Evolutionary conservation across 1,139 yeast species (phyloP), one percentile per base, ranked within the genome.

Genomic region (Geotrichum carabidarum): DNA sequence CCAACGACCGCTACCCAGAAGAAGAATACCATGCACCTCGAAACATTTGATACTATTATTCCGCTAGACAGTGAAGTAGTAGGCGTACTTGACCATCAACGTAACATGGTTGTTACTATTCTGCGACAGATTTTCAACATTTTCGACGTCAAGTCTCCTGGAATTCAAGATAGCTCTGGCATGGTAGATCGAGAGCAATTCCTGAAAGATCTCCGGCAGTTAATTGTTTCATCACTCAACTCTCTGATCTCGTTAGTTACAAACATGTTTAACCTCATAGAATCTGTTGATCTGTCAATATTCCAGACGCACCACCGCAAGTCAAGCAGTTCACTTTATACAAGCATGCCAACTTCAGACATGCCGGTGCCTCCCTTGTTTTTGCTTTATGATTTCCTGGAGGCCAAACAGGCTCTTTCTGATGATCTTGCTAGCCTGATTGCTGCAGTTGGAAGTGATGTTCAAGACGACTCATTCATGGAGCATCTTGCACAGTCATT

Each of bases 391-490:
- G 95, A 88, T 53, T 88, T 87, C 66, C 80, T 84, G 65, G 86
- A 84, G 59, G 74, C 79, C 49, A 90, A 89, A 63, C 96, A 89
- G 65, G 76, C 80, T 18, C 69, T 87, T 44, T 93, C 89, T 67
- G 84, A 86, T 60, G 70, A 78, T 5, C 74, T 85, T 43, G 74
- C 83, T 7, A 78, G 78, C 32, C 74, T 88, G 14, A 75, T 86
- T 31, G 78, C 86, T 77, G 80, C 84, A 31, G 77, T 88, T 0
- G 95, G 87, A 63, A 78, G 83, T 4, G 84, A 95, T 0, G 73
- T 86, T 14, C 80, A 78, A 38, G 94, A 86, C 63, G 88, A 91
- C 1, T 61, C 56, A 14, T 59, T 62, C 45, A 58, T 64, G 32
- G 60, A 62, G 12, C 59, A 60, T 6, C 51, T 64, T 40, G 59